phyloP scores from a whole-genome alignment of 2,329 filamentous ascomycete species.

The Grosmannia penicillata region DNA sequence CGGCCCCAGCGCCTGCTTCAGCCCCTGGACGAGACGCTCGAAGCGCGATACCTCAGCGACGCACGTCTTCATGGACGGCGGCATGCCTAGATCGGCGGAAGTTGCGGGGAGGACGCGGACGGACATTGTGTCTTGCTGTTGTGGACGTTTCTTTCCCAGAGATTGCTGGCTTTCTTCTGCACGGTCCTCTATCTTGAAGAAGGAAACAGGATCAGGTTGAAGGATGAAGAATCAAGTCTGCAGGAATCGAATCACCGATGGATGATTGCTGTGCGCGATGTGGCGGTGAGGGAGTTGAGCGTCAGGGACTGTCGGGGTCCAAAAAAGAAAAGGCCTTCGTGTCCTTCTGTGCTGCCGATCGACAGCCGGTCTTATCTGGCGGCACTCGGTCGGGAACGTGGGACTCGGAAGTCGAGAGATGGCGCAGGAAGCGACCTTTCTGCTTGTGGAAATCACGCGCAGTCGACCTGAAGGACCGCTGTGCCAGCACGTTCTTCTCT shows the following conservation, averaged over 20 bases:
- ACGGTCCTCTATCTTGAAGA: too few species aligned
- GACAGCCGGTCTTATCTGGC: not conserved
- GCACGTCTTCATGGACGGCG: not conserved
- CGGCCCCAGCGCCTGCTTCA: constrained; percentile 62
- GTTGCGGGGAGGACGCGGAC: not conserved
- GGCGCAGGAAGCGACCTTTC: not conserved
- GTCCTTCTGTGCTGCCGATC: too few species aligned
- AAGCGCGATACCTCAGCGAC: constrained; percentile 30
- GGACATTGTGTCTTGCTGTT: not conserved
- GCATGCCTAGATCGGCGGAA: not conserved
- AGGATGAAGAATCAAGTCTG: not conserved
- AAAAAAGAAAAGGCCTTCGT: too few species aligned
- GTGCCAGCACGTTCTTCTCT: not conserved
- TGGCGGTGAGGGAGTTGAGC: not conserved
- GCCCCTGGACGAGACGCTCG: constrained; percentile 54
- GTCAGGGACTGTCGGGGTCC: too few species aligned
- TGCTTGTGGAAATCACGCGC: not conserved
- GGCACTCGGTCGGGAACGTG: not conserved
- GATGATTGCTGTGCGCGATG: not conserved
- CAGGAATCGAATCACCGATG: too few species aligned
- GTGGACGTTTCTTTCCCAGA: too few species aligned
- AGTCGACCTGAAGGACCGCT: not conserved
- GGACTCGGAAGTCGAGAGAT: constrained; percentile 1
- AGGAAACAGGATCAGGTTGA: too few species aligned
- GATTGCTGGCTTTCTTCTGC: too few species aligned